Conservation (phyloP, 2,329 filamentous ascomycete species). For the Coniochaeta sp. region DNA sequence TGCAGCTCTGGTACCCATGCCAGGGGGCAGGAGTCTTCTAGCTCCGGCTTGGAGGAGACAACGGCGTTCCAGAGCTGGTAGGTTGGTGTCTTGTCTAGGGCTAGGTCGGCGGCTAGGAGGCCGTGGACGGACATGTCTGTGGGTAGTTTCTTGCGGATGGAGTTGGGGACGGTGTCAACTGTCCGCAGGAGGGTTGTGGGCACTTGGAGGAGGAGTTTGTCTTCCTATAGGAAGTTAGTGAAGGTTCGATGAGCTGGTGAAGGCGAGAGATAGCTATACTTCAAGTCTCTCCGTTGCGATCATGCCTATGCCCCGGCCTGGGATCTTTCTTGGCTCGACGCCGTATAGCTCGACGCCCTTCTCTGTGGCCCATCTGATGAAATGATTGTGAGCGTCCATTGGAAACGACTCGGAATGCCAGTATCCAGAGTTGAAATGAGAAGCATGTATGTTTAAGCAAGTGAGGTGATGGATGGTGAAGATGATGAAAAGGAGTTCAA, state of each 20-base stretch:
- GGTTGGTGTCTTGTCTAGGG: slow-evolving; percentile 40
- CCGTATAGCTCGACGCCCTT: slow-evolving; percentile 62
- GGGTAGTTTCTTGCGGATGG: slow-evolving; percentile 44
- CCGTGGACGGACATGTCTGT: slow-evolving; percentile 59
- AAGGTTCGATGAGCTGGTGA: neutral
- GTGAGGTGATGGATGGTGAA: neutral
- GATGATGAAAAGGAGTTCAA: neutral
- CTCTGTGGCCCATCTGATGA: slow-evolving; percentile 60
- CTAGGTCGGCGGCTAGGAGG: slow-evolving; percentile 63
- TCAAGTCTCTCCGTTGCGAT: slow-evolving; percentile 61
- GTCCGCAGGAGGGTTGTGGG: slow-evolving; percentile 59
- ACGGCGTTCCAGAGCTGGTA: slow-evolving; percentile 57
- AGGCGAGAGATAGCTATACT: slow-evolving; percentile 34
- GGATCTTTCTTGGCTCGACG: slow-evolving; percentile 59
- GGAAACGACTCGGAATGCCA: neutral
- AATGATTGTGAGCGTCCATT: slow-evolving; percentile 32
- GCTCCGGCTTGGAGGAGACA: slow-evolving; percentile 57
- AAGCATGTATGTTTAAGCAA: neutral
- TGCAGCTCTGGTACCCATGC: slow-evolving; percentile 41
- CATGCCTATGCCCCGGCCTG: slow-evolving; percentile 71
- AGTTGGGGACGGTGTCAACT: slow-evolving; percentile 48
- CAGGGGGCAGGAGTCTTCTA: slow-evolving; percentile 40
- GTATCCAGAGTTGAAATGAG: neutral
- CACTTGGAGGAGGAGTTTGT: slow-evolving; percentile 56
- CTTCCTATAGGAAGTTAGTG: slow-evolving; percentile 19